Evolutionary conservation across 768 basidiomycete species (phyloP).

Genomic region (Sporobolomyces phaffii): DNA sequence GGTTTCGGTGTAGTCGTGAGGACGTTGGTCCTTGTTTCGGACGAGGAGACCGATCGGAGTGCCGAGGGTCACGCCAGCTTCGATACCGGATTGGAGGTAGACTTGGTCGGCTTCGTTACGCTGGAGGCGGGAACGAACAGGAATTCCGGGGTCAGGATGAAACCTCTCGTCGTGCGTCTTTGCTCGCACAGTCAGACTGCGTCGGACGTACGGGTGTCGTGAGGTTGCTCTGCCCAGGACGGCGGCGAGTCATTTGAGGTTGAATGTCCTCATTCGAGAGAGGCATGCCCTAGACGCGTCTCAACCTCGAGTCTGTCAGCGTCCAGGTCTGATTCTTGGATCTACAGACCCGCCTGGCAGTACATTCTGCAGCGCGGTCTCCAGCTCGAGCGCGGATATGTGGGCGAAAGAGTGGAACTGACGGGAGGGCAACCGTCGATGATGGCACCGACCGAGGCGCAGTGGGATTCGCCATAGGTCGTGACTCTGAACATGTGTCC

Average conservation of each 20-base stretch:
- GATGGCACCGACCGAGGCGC: slow-evolving; percentile 92
- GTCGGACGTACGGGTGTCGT: slow-evolving; percentile 74
- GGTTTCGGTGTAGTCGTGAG: slow-evolving; percentile 97
- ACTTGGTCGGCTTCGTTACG: slow-evolving; percentile 94
- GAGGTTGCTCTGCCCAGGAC: slow-evolving; percentile 92
- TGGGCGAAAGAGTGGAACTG: no score
- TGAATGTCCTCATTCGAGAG: slow-evolving; percentile 80
- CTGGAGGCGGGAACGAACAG: slow-evolving; percentile 48
- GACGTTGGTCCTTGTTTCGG: slow-evolving; percentile 94
- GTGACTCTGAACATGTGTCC: slow-evolving; percentile 87
- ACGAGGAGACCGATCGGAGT: slow-evolving; percentile 97
- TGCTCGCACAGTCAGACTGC: no score
- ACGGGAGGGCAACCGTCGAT: slow-evolving; percentile 97
- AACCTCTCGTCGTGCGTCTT: no score
- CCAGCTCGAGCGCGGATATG: no score
- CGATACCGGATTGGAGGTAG: slow-evolving; percentile 84
- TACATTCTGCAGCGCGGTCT: no score
- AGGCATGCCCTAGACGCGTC: slow-evolving; percentile 77
- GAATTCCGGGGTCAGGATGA: no score
- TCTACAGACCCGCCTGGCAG: no score
- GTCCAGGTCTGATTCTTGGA: no score
- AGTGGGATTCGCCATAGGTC: slow-evolving; percentile 97
- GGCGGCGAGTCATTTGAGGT: slow-evolving; percentile 75
- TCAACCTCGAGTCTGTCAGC: no score
- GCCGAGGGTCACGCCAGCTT: slow-evolving; percentile 89